These are phyloP conservation scores for Parasitella parasitica DNA, from an alignment of 371 early-diverging fungal genomes.

Conservation along the genomic window DNA sequence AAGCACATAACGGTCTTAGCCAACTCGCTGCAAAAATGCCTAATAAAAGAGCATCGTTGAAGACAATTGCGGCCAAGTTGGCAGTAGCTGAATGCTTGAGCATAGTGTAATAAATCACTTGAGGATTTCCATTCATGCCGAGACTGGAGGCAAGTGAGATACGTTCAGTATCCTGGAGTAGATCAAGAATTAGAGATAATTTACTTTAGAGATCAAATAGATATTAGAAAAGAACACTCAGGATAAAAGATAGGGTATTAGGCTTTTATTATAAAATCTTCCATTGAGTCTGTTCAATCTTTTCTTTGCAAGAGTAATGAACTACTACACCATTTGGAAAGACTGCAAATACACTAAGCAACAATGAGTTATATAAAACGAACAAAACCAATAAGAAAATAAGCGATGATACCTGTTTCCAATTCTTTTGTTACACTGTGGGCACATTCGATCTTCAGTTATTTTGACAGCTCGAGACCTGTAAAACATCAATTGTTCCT, in stretches of 20 bases:
- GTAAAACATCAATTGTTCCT: slow-evolving; percentile 66
- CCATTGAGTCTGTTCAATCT: slow-evolving; percentile 55
- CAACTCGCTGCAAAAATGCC: too few relatives aligned
- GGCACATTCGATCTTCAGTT: slow-evolving; percentile 80
- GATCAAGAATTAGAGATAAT: not conserved
- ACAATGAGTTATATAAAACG: not conserved
- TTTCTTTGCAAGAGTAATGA: slow-evolving; percentile 78
- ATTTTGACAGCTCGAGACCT: slow-evolving; percentile 70
- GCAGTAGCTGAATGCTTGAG: too few relatives aligned
- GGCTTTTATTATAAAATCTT: slow-evolving; percentile 32
- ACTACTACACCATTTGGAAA: slow-evolving; percentile 75
- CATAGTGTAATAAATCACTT: too few relatives aligned
- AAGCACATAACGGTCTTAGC: too few relatives aligned
- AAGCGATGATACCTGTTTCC: slow-evolving; percentile 68
- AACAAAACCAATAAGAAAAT: not conserved
- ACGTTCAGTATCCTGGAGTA: too few relatives aligned
- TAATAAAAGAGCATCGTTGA: too few relatives aligned
- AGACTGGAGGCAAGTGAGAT: too few relatives aligned
- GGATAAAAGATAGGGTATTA: slow-evolving; percentile 2
- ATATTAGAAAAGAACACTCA: not conserved
- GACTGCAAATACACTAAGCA: slow-evolving; percentile 68
- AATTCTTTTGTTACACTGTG: slow-evolving; percentile 78
- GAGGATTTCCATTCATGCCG: too few relatives aligned
- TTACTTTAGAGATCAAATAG: not conserved
- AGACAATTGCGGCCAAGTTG: too few relatives aligned